Percentiles rank a stretch among this genome's conserved stretches.
Conservation (phyloP, 441 rosid genomes). For the Erodium texanum region DNA sequence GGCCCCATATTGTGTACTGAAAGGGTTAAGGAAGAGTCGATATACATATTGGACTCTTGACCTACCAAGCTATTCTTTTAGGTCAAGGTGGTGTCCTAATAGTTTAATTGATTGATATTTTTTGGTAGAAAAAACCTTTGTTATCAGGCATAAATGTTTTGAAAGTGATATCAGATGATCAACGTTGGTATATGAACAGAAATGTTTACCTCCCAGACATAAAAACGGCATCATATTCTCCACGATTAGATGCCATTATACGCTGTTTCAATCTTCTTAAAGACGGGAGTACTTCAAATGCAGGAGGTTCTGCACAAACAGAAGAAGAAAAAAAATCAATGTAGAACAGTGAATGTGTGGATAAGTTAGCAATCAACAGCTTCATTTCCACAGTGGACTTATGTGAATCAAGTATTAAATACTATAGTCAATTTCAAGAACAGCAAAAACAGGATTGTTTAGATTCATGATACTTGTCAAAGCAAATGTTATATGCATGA, state of each 20-base stretch:
- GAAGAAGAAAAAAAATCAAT: neutral
- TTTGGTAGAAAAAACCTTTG: too few relatives aligned
- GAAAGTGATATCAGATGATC: constrained; percentile 1
- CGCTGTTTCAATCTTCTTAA: constrained; percentile 77
- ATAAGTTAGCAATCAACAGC: neutral
- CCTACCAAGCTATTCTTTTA: too few relatives aligned
- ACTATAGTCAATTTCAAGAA: neutral
- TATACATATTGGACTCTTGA: too few relatives aligned
- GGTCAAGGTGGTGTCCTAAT: too few relatives aligned
- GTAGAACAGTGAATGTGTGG: neutral
- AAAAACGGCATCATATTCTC: constrained; percentile 79
- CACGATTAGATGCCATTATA: constrained; percentile 64
- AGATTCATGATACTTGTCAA: neutral
- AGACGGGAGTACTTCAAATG: constrained; percentile 81
- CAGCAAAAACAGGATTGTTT: neutral
- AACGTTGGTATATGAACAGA: neutral
- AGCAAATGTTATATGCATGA: neutral
- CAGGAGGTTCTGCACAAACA: constrained; percentile 63
- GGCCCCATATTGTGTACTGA: too few relatives aligned
- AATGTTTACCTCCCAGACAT: constrained; percentile 83
- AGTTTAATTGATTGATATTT: too few relatives aligned
- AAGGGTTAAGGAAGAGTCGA: too few relatives aligned
- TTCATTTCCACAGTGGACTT: neutral
- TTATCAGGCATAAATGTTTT: neutral
- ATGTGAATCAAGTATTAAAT: neutral